Evolutionary conservation across 2,329 filamentous ascomycete genomes (phyloP).

Genomic region (Clonostachys byssicola): DNA sequence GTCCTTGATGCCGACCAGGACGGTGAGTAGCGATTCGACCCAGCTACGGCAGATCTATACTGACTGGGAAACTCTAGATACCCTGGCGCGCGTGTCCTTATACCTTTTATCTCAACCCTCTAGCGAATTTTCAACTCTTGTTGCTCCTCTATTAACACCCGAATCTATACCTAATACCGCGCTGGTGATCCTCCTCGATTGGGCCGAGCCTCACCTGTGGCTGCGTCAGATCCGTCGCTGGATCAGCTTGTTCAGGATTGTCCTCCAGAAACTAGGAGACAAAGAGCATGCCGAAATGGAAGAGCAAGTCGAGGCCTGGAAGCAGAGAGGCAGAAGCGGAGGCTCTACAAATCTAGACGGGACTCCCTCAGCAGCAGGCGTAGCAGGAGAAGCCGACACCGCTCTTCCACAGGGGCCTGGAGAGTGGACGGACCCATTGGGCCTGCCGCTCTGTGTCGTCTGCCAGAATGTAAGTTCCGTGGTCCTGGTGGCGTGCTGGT

Average conservation of each 20-base stretch:
- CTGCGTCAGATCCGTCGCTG: slow-evolving; percentile 83
- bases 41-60: background rate
- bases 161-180: slow-evolving; percentile 82
- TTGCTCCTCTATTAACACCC: slow-evolving; percentile 79
- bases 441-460: slow-evolving; percentile 86
- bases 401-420: slow-evolving; percentile 78
- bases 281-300: slow-evolving; percentile 82
- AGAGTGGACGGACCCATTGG: slow-evolving; percentile 89
- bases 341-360: slow-evolving; percentile 60
- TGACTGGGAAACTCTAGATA: slow-evolving; percentile 53
- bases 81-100: slow-evolving; percentile 81
- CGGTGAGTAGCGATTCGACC: slow-evolving; percentile 44
- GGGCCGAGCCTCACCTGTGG: slow-evolving; percentile 92
- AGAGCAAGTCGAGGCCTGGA: slow-evolving; percentile 77
- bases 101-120: slow-evolving; percentile 87
- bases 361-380: slow-evolving; percentile 48
- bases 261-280: slow-evolving; percentile 68
- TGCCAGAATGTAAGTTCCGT: slow-evolving; percentile 74
- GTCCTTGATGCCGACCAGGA: slow-evolving; percentile 92
- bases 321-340: slow-evolving; percentile 67
- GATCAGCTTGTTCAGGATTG: slow-evolving; percentile 77
- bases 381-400: slow-evolving; percentile 56
- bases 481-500: background rate
- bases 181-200: slow-evolving; percentile 89
- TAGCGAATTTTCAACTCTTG: slow-evolving; percentile 74